phyloP scores from a whole-genome alignment of 2,329 filamentous ascomycete species.

The Colletotrichum plurivorum region DNA sequence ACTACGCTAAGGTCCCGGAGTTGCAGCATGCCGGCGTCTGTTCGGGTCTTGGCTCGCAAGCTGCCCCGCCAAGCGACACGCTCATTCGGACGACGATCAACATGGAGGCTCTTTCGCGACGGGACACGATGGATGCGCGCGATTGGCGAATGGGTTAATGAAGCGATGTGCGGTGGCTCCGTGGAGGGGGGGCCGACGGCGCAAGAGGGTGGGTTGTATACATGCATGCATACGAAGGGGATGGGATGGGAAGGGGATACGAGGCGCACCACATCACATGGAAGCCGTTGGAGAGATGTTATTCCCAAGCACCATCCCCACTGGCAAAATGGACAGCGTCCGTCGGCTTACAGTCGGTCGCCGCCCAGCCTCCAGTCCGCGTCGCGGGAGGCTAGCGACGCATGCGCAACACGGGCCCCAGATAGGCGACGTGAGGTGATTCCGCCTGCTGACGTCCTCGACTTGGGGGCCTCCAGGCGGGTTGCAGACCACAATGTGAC shows the following conservation, averaged over 20 bases:
- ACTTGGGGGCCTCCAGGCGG: conserved; percentile 18
- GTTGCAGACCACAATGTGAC: conserved; percentile 3
- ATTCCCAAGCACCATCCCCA: too few relatives aligned
- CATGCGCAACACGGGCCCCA: conserved; percentile 24
- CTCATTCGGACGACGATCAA: conserved; percentile 20
- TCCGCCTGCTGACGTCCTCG: conserved; percentile 28
- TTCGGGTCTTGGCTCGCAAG: neutral
- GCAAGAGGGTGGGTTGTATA: conserved; percentile 30
- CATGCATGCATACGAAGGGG: conserved; percentile 32
- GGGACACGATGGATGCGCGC: neutral
- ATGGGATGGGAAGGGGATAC: conserved; percentile 19
- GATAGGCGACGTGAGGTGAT: conserved; percentile 27
- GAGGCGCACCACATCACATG: conserved; percentile 35
- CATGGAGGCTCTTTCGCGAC: neutral
- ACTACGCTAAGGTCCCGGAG: conserved; percentile 9
- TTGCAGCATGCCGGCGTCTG: conserved; percentile 5
- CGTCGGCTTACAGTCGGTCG: neutral
- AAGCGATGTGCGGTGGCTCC: conserved; percentile 1
- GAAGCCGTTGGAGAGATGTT: conserved; percentile 5
- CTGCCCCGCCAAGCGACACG: conserved; percentile 26
- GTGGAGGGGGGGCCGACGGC: neutral
- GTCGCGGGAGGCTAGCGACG: conserved; percentile 23
- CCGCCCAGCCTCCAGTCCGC: neutral
- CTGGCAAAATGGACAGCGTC: too few relatives aligned
- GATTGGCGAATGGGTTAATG: conserved; percentile 34